Conservation (phyloP, 768 basidiomycete genomes). For the Hygrophoropsis aurantiaca region DNA sequence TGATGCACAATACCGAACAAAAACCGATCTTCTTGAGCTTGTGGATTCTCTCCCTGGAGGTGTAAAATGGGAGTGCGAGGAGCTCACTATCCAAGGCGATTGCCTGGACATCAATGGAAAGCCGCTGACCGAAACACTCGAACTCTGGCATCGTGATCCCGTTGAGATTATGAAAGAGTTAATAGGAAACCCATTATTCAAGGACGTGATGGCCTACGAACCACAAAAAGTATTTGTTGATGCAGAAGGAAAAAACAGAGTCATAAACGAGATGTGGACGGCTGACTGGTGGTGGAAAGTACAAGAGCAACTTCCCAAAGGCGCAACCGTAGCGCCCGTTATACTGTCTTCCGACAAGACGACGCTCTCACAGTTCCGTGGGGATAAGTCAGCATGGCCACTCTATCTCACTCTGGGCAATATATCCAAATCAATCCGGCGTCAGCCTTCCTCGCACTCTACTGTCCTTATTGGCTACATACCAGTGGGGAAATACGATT, state of each 20-base stretch:
- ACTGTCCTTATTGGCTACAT: conserved; percentile 40
- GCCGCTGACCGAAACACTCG: conserved; percentile 14
- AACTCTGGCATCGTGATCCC: conserved; percentile 32
- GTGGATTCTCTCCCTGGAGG: conserved; percentile 19
- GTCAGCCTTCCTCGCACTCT: conserved; percentile 34
- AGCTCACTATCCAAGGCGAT: conserved; percentile 18
- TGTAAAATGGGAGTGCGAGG: conserved; percentile 19
- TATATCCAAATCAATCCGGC: conserved; percentile 37
- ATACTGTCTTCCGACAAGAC: conserved; percentile 44
- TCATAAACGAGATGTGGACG: conserved; percentile 9
- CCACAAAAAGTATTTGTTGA: conserved; percentile 4
- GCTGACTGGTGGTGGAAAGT: conserved; percentile 13
- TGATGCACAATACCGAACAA: conserved; percentile 22
- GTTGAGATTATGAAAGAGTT: conserved; percentile 30
- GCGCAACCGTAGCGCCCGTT: conserved; percentile 9
- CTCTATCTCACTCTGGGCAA: conserved; percentile 46
- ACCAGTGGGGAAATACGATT: conserved; percentile 32
- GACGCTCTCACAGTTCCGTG: conserved; percentile 35
- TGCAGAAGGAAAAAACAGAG: background rate
- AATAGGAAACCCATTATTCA: conserved; percentile 21
- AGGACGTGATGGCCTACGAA: background rate
- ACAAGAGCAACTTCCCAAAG: background rate
- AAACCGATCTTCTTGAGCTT: conserved; percentile 17
- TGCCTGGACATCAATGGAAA: conserved; percentile 7
- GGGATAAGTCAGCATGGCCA: conserved; percentile 44